A percentile compares a stretch with the other conserved stretches of the same genome.
Evolutionary conservation across 768 basidiomycete species (phyloP).

Genomic region (Leucocoprinus sp.): DNA sequence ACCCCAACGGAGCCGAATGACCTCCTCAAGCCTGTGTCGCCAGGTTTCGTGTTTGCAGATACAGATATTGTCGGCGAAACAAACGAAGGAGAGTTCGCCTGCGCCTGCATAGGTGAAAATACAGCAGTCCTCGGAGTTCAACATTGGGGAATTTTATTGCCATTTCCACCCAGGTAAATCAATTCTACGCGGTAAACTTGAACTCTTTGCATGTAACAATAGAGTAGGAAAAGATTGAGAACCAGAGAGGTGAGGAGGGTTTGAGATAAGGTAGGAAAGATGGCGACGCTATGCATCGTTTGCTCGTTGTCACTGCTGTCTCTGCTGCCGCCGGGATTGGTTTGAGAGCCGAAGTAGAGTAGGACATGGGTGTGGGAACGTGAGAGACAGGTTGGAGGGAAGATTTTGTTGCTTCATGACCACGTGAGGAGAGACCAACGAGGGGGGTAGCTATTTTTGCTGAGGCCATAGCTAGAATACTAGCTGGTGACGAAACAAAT

Average conservation of each 20-base stretch:
- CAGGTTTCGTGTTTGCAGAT: conserved; percentile 3
- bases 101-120: background rate
- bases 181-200: conserved; percentile 2
- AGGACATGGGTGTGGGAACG: background rate
- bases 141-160: background rate
- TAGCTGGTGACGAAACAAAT: background rate
- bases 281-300: conserved; percentile 7
- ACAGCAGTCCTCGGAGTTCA: conserved; percentile 1
- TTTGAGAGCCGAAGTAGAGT: background rate
- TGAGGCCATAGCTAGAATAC: no score
- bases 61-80: background rate
- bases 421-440: no score
- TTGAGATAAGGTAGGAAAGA: conserved; percentile 12
- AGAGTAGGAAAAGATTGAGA: background rate
- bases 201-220: background rate
- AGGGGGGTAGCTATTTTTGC: conserved; percentile 1
- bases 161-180: conserved; percentile 2
- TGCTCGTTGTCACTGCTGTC: background rate
- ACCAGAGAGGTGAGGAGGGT: conserved; percentile 9
- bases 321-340: no score
- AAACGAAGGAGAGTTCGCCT: no score
- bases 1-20: no score
- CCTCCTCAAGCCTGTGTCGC: no score
- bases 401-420: no score
- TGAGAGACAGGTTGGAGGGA: background rate